phyloP scores from a whole-genome alignment of 1,284 basidiomycete species.

The Pseudozyma sp. region DNA sequence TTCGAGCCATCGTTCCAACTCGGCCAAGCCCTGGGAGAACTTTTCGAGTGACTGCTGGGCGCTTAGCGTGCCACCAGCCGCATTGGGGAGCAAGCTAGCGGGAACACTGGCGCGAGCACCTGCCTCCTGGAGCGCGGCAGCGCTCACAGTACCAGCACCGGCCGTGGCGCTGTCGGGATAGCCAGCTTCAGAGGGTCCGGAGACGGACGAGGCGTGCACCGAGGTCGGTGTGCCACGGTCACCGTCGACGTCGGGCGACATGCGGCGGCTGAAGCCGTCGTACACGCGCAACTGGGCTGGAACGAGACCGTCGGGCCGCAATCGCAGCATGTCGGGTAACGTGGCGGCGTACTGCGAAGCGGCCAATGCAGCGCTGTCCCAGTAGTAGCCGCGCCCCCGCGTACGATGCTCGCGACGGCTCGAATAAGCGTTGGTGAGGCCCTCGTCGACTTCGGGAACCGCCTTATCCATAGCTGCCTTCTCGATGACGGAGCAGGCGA shows the following conservation, averaged over 20 bases:
- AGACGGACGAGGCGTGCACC: constrained; percentile 45
- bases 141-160: constrained; percentile 23
- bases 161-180: constrained; percentile 19
- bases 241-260: constrained; percentile 41
- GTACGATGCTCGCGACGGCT: constrained; percentile 87
- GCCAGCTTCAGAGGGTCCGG: constrained; percentile 39
- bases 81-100: constrained; percentile 25
- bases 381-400: constrained; percentile 71
- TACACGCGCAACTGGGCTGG: constrained; percentile 88
- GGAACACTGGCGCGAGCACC: constrained; percentile 27
- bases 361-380: constrained; percentile 61
- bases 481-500: constrained; percentile 93
- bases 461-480: constrained; percentile 98
- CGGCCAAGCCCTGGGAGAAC: constrained; percentile 63
- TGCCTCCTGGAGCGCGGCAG: constrained; percentile 27
- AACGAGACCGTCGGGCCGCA: constrained; percentile 85
- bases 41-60: constrained; percentile 67
- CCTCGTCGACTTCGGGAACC: constrained; percentile 92
- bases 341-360: constrained; percentile 79
- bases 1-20: constrained; percentile 62
- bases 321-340: constrained; percentile 88
- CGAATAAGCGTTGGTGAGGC: constrained; percentile 80
- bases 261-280: constrained; percentile 80
- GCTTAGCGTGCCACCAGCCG: constrained; percentile 32
- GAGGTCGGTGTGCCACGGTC: constrained; percentile 48